These are phyloP conservation scores for Avena eriantha DNA, from an alignment of 176 grass and related monocot genomes.

Conservation along the genomic window DNA sequence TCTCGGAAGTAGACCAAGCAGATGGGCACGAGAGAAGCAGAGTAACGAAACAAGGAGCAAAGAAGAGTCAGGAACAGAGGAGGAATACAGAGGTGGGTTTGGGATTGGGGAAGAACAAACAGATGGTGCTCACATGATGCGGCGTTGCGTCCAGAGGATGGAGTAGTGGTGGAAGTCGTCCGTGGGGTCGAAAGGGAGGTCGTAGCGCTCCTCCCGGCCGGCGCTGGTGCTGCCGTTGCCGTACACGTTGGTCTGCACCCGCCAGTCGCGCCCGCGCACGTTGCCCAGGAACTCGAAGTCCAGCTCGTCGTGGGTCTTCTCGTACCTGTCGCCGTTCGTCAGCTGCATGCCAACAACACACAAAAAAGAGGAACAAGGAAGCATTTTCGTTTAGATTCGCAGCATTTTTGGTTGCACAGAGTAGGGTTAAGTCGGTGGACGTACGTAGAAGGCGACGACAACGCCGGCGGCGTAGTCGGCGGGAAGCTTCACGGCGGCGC, in stretches of 20 bases:
- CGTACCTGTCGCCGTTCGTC: slow-evolving; percentile 74
- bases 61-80: not conserved
- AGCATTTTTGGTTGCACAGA: not conserved
- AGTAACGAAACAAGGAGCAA: not conserved
- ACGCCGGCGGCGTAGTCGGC: slow-evolving; percentile 82
- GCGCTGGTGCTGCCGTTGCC: slow-evolving; percentile 82
- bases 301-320: slow-evolving; percentile 93
- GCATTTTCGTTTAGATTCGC: not conserved
- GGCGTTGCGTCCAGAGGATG: slow-evolving; percentile 70
- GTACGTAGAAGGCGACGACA: slow-evolving; percentile 88
- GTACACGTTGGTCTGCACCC: slow-evolving; percentile 88
- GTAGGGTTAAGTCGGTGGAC: not conserved
- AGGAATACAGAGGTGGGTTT: no score
- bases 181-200: slow-evolving; percentile 87
- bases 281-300: slow-evolving; percentile 99
- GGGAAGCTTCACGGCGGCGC: slow-evolving; percentile 84
- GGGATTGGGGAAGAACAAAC: not conserved
- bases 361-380: not conserved
- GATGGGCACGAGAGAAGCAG: not conserved
- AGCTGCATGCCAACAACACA: slow-evolving; percentile 46
- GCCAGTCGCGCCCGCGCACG: slow-evolving; percentile 83
- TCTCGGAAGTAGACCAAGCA: not conserved
- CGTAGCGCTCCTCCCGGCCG: slow-evolving; percentile 93
- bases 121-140: slow-evolving; percentile 64
- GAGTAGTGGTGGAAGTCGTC: slow-evolving; percentile 94